A percentile compares a stretch with the other conserved stretches of the same genome.
Conservation (phyloP, 352 stramenopile species). For the Phytophthora quininea region DNA sequence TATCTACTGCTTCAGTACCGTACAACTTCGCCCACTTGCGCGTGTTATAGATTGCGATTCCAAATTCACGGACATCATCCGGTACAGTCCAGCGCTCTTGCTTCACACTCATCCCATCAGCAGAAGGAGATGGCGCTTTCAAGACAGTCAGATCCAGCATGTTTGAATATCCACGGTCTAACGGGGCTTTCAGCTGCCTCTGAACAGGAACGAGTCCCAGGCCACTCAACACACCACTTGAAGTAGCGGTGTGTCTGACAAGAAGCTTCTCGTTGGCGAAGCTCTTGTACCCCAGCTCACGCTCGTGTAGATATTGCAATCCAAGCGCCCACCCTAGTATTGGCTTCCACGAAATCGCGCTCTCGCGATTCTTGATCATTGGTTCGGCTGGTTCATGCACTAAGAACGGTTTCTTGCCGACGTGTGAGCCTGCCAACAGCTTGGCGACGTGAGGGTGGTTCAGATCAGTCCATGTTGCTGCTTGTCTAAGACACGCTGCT, state of each 20-base stretch:
- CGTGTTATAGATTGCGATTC: constrained; percentile 34
- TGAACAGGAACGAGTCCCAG: constrained; percentile 29
- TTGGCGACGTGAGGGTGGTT: constrained; percentile 38
- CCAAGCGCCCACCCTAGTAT: constrained; percentile 33
- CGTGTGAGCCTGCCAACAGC: constrained; percentile 32
- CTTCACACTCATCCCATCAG: background rate
- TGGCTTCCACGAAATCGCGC: constrained; percentile 25
- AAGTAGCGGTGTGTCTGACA: constrained; percentile 20
- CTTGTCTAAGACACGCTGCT: constrained; percentile 32
- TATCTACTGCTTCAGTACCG: constrained; percentile 14
- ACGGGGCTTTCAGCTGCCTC: constrained; percentile 16
- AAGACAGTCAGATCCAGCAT: constrained; percentile 19
- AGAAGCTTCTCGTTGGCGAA: constrained; percentile 28
- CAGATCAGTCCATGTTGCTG: constrained; percentile 29
- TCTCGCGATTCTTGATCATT: constrained; percentile 20
- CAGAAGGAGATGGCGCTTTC: background rate
- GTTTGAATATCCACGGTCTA: constrained; percentile 26
- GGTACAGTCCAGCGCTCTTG: constrained; percentile 23
- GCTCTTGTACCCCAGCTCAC: constrained; percentile 31
- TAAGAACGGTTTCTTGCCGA: constrained; percentile 34
- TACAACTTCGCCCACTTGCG: constrained; percentile 25
- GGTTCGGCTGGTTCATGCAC: constrained; percentile 25
- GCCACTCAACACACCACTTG: constrained; percentile 25
- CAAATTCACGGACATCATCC: constrained; percentile 29
- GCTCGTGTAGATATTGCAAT: constrained; percentile 40